Base-by-base conservation (phyloP, 768 basidiomycete genomes). In the Rhodotorula sphaerocarpa region DNA sequence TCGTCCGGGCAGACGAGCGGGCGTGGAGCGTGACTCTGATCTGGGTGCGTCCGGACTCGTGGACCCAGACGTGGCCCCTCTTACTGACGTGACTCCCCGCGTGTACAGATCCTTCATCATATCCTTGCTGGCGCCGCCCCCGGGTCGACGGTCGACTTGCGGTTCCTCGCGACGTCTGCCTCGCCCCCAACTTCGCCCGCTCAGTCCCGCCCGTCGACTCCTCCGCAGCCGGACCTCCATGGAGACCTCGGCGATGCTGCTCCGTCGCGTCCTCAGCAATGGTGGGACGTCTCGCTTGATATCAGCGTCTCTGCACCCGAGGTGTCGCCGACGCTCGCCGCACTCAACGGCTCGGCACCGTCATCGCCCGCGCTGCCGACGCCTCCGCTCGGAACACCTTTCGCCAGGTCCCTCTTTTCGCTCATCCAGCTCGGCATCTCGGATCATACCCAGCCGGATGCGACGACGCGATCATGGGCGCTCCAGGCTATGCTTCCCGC, bases 201-300 rank as follows among this genome's bases (percentile, higher is more conserved):
- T 7, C 7, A 15, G 1, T 34, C 54, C 16, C 47, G 34, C 14
- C 7, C 39, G 12, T 16, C n/a, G 0, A 27, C 41, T 9, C 36
- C 36, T 5, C 42, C 46, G 33, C n/a, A 61, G 7, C 31, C 34
- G 28, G 43, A 48, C 7, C 30, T 30, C 14, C 50, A 23, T 12
- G 31, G 30, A 12, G 33, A 39, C 34, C 50, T 23, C 10, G n/a
- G 14, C 20, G 20, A 5, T 20, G 14, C 3, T 14, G 34, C 25
- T 4, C 21, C 61, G 0, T 43, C 34, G 5, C 44, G 57, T 12
- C 52, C 57, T 1, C 50, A 60, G 15, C 46, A 54, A 30, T 64
- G 67, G 62, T 68, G 67, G 67, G 55, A 52, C 6, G 67, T 68
- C 31, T 61, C 62, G 7, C 54, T 69, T 57, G 61, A 66, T 44